Conservation (phyloP, 192 early-diverging fungal genomes). For the Coemansia sp. region DNA sequence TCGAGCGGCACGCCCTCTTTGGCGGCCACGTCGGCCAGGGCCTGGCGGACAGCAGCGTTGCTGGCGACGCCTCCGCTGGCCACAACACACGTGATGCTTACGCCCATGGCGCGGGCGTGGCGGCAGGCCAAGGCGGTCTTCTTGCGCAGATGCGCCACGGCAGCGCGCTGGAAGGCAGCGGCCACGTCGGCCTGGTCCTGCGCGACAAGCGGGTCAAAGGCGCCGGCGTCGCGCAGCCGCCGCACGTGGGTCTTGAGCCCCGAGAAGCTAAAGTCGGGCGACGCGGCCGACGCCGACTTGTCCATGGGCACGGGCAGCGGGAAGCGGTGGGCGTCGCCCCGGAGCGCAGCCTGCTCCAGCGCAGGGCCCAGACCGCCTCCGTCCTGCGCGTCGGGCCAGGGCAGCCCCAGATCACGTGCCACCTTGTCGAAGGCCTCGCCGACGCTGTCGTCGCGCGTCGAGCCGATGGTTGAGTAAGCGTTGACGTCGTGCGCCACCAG, state of each 20-base stretch:
- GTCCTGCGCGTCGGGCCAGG: conserved; percentile 66
- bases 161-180: conserved; percentile 71
- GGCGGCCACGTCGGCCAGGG: conserved; percentile 48
- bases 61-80: conserved; percentile 83
- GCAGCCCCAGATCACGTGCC: conserved; percentile 66
- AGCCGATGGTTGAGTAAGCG: conserved; percentile 65
- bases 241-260: conserved; percentile 73
- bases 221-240: conserved; percentile 46
- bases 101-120: conserved; percentile 45
- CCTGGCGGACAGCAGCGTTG: conserved; percentile 63
- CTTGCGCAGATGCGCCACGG: conserved; percentile 64
- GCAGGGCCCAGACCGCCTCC: conserved; percentile 74
- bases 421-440: conserved; percentile 84
- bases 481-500: conserved; percentile 63
- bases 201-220: conserved; percentile 24
- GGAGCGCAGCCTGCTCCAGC: conserved; percentile 64
- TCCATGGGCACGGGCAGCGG: conserved; percentile 66
- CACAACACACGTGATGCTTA: conserved; percentile 60
- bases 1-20: conserved; percentile 60
- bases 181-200: conserved; percentile 66
- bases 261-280: conserved; percentile 74
- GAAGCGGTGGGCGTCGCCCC: conserved; percentile 59
- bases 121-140: conserved; percentile 63
- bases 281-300: conserved; percentile 51
- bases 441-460: conserved; percentile 75